phyloP scores from a whole-genome alignment of 768 basidiomycete species.

The Phlegmacium glaucopus region DNA sequence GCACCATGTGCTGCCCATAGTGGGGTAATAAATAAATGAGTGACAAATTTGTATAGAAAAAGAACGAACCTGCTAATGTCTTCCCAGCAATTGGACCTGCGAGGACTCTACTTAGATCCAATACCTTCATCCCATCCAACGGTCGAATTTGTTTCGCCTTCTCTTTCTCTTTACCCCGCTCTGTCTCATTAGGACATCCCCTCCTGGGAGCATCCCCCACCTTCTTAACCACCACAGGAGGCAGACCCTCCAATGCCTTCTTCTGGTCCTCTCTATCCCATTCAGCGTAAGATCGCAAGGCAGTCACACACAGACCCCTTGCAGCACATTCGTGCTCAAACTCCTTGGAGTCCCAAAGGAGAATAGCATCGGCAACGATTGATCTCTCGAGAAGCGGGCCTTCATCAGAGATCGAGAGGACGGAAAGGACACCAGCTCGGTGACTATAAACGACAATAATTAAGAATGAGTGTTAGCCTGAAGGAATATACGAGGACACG shows the following conservation, averaged over 20 bases:
- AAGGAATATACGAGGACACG: background rate
- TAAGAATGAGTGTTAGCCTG: background rate
- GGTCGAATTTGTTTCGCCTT: slow-evolving; percentile 23
- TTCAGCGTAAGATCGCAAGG: slow-evolving; percentile 42
- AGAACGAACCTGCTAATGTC: slow-evolving; percentile 46
- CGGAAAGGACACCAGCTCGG: slow-evolving; percentile 43
- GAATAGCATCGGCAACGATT: slow-evolving; percentile 35
- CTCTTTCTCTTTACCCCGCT: slow-evolving; percentile 7
- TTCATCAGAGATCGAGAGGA: slow-evolving; percentile 34
- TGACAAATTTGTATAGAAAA: background rate
- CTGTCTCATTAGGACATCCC: slow-evolving; percentile 18
- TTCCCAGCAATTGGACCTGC: slow-evolving; percentile 57
- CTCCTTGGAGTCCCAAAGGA: slow-evolving; percentile 38
- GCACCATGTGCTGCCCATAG: slow-evolving; percentile 51
- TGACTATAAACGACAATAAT: slow-evolving; percentile 33
- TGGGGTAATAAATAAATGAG: background rate
- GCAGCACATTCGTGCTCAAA: slow-evolving; percentile 47
- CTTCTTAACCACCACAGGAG: slow-evolving; percentile 42
- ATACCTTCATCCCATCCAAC: slow-evolving; percentile 46
- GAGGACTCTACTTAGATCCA: slow-evolving; percentile 59
- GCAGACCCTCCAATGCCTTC: slow-evolving; percentile 31
- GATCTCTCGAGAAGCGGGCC: slow-evolving; percentile 19
- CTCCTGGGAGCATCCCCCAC: slow-evolving; percentile 39
- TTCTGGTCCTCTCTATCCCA: slow-evolving; percentile 53
- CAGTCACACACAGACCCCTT: slow-evolving; percentile 46